phyloP scores from a whole-genome alignment of 176 grass and related monocot genomes.

The Otatea glauca region DNA sequence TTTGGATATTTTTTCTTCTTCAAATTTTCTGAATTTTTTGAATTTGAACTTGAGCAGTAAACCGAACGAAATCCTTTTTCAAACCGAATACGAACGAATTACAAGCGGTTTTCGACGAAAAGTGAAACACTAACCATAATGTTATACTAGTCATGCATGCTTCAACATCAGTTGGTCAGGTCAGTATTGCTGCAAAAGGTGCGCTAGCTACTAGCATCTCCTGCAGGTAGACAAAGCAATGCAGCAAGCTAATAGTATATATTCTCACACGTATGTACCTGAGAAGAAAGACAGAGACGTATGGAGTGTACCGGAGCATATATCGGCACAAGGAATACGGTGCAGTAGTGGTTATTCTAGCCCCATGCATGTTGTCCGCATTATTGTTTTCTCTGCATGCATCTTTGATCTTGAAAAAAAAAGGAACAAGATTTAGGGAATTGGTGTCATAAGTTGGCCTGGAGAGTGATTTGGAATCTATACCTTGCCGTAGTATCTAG shows the following conservation, averaged over 20 bases:
- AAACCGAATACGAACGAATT: too few relatives aligned
- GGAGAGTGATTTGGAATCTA: constrained; percentile 44
- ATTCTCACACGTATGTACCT: neutral
- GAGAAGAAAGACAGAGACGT: neutral
- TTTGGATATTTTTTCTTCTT: too few relatives aligned
- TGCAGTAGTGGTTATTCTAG: constrained; percentile 10
- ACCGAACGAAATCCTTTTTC: too few relatives aligned
- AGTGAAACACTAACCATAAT: neutral
- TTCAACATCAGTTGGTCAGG: neutral
- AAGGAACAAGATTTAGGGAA: constrained; percentile 15
- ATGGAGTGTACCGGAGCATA: neutral
- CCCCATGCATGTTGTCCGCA: constrained; percentile 28
- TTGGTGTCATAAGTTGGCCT: constrained; percentile 1
- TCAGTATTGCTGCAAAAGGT: constrained; percentile 36
- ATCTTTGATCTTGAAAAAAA: constrained; percentile 11
- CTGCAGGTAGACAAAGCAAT: constrained; percentile 22
- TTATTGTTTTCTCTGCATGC: constrained; percentile 21
- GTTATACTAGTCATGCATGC: neutral
- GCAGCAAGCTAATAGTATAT: neutral
- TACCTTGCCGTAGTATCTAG: constrained; percentile 21
- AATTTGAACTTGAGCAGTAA: too few relatives aligned
- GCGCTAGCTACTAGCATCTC: constrained; percentile 30
- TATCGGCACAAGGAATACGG: constrained; percentile 44
- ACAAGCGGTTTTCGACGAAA: too few relatives aligned
- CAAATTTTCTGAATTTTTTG: too few relatives aligned